Evolutionary conservation across 441 rosid species (phyloP).

Genomic region (Gossypium schwendimanii): DNA sequence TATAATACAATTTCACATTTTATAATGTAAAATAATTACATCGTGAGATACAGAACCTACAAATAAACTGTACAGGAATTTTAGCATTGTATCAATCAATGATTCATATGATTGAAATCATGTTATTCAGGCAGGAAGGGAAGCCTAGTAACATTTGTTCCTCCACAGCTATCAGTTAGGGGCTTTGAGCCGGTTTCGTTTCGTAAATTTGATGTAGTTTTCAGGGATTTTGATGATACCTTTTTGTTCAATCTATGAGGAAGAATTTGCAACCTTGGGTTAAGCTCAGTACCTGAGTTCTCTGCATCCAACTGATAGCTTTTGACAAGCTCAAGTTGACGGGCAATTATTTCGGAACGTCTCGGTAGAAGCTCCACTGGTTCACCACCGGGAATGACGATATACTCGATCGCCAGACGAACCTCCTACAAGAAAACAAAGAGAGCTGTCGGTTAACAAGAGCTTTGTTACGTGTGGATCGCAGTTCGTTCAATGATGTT

Average conservation of each 20-base stretch:
- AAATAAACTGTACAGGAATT: conserved; percentile 27
- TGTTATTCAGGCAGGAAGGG: conserved; percentile 60
- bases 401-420: conserved; percentile 84
- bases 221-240: conserved; percentile 24
- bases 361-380: conserved; percentile 95
- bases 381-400: conserved; percentile 92
- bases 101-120: not conserved
- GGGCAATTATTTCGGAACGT: conserved; percentile 69
- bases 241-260: conserved; percentile 57
- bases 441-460: not conserved
- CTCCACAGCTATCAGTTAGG: conserved; percentile 24
- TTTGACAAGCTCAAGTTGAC: conserved; percentile 80
- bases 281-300: conserved; percentile 70
- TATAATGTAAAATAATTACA: conserved; percentile 4
- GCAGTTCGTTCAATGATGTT: not conserved
- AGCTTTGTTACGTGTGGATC: not conserved
- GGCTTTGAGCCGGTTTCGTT: conserved; percentile 20
- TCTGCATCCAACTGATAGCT: conserved; percentile 82
- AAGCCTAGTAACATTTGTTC: conserved; percentile 45
- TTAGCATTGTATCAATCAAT: conserved; percentile 6
- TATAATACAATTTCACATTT: not conserved
- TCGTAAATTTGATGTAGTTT: conserved; percentile 20
- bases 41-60: conserved; percentile 9
- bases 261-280: conserved; percentile 85
- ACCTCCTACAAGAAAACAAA: conserved; percentile 55